Evolutionary conservation across 768 basidiomycete species (phyloP).

Genomic region (Tylopilus plumbeoviolaceoides): DNA sequence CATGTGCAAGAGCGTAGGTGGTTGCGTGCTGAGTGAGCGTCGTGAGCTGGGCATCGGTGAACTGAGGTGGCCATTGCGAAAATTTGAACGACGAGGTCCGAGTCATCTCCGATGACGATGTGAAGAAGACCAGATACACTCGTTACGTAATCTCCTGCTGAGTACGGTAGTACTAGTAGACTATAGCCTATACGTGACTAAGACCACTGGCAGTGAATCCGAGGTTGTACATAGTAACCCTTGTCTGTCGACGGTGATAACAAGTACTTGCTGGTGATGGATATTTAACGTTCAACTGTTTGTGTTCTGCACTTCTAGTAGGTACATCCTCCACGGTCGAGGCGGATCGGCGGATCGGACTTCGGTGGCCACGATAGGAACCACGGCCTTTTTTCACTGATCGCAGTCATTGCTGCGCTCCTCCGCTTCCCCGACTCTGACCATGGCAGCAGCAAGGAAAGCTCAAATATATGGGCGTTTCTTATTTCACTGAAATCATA

Average conservation of each 20-base stretch:
- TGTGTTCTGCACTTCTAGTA: no score
- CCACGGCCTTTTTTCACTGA: no score
- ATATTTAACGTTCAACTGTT: no score
- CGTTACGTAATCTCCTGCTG: no score
- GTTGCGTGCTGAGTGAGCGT: slow-evolving; percentile 63
- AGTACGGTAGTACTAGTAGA: no score
- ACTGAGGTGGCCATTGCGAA: slow-evolving; percentile 69
- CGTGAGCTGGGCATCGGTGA: slow-evolving; percentile 55
- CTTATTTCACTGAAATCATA: neutral
- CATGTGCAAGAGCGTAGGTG: slow-evolving; percentile 81
- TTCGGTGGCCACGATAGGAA: neutral
- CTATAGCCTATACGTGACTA: no score
- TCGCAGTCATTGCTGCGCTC: neutral
- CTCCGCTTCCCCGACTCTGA: neutral
- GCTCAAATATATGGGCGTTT: neutral
- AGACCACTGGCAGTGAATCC: no score
- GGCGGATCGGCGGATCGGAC: no score
- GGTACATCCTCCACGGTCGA: no score
- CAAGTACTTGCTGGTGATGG: no score
- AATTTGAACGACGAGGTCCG: slow-evolving; percentile 49
- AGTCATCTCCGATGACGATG: slow-evolving; percentile 13
- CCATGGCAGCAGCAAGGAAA: slow-evolving; percentile 21
- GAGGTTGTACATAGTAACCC: no score
- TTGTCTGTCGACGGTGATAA: no score
- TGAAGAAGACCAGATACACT: neutral